phyloP scores from a whole-genome alignment of 139 green algal genomes.

The Deuterostichococcus epilithicus region DNA sequence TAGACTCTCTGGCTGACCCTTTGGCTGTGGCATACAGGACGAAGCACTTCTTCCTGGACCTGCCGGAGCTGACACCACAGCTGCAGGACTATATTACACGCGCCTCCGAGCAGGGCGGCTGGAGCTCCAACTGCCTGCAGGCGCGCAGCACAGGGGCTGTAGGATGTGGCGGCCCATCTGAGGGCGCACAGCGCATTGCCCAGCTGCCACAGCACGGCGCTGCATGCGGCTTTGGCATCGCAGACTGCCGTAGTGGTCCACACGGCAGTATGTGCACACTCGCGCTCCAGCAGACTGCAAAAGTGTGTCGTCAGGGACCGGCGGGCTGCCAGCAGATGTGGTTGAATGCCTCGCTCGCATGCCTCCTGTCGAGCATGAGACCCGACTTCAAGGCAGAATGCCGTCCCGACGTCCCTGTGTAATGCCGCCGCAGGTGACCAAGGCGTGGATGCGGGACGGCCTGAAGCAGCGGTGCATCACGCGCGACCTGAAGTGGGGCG shows the following conservation, averaged over 20 bases:
- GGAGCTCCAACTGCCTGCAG: conserved; percentile 84
- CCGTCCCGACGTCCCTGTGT: too few relatives aligned
- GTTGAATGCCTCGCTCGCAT: too few relatives aligned
- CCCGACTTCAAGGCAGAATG: too few relatives aligned
- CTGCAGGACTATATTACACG: conserved; percentile 74
- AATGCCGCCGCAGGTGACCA: conserved; percentile 71
- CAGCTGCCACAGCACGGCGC: too few relatives aligned
- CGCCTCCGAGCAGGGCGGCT: conserved; percentile 65
- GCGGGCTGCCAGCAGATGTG: too few relatives aligned
- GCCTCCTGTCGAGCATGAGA: too few relatives aligned
- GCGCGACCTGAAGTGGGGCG: conserved; percentile 95
- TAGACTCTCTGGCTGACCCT: too few relatives aligned
- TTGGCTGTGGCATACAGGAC: conserved; percentile 37
- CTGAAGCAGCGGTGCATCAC: conserved; percentile 96
- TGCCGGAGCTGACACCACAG: conserved; percentile 69
- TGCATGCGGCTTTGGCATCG: too few relatives aligned
- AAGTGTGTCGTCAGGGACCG: too few relatives aligned
- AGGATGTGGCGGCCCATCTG: background rate
- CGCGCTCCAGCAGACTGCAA: too few relatives aligned
- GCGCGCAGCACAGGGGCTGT: conserved; percentile 19
- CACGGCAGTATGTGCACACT: too few relatives aligned
- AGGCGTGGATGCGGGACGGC: conserved; percentile 92
- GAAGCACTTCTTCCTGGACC: conserved; percentile 92
- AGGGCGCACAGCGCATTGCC: background rate
- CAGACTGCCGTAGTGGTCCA: too few relatives aligned